A percentile compares a stretch with the other conserved stretches of the same genome.
phyloP scores from a whole-genome alignment of 768 basidiomycete species.

The Lactarius hengduanensis region DNA sequence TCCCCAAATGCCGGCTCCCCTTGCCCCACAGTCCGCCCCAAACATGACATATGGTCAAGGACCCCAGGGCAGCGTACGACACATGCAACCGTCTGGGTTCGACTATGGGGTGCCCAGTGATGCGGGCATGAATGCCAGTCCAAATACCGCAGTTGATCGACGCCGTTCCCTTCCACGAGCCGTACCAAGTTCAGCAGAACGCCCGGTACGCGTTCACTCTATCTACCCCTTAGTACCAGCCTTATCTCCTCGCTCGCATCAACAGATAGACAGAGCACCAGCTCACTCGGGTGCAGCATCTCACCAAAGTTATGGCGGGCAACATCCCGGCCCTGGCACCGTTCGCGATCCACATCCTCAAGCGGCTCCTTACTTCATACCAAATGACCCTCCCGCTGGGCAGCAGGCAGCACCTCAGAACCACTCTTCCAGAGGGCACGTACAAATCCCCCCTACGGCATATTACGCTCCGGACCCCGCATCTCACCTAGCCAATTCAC shows the following conservation, averaged over 20 bases:
- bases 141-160: neutral
- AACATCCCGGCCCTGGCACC: neutral
- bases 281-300: neutral
- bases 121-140: neutral
- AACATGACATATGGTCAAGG: neutral
- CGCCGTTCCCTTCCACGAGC: neutral
- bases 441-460: conserved; percentile 19
- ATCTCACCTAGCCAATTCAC: conserved; percentile 5
- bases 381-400: neutral
- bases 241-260: neutral
- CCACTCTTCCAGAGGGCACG: conserved; percentile 4
- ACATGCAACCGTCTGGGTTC: conserved; percentile 7
- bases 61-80: neutral
- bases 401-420: conserved; percentile 5
- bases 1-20: conserved; percentile 24
- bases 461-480: conserved; percentile 10
- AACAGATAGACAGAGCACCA: neutral
- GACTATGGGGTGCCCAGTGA: neutral
- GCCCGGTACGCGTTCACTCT: conserved; percentile 9
- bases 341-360: neutral
- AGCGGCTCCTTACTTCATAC: neutral
- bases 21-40: conserved; percentile 12
- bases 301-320: neutral
- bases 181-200: neutral
- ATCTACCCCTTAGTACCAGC: no score